These are phyloP conservation scores for Ogataea nonfermentans DNA, from an alignment of 805 yeast genomes.

Conservation along the genomic window DNA sequence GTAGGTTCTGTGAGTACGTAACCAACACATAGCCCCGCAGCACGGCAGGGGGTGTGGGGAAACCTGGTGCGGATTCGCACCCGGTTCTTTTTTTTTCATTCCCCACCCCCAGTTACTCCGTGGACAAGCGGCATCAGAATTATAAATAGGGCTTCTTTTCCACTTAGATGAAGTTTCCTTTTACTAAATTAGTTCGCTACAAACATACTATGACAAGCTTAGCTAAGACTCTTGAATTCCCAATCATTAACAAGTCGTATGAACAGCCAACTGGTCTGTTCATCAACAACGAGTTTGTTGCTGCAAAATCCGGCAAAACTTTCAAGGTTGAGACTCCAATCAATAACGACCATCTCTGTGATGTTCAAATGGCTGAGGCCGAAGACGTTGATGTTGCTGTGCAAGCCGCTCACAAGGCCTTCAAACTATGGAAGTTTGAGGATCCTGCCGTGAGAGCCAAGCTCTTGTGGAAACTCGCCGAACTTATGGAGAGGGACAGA, in stretches of 20 bases:
- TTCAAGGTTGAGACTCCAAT: constrained; percentile 65
- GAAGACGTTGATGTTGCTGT: constrained; percentile 87
- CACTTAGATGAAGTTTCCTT: background rate
- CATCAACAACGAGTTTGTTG: constrained; percentile 62
- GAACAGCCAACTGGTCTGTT: constrained; percentile 54
- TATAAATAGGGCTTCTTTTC: constrained; percentile 7
- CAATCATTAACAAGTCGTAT: constrained; percentile 33
- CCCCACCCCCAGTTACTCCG: background rate
- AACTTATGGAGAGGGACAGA: constrained; percentile 66
- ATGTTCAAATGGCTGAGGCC: constrained; percentile 69
- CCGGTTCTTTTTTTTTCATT: too few species aligned
- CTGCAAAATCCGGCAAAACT: constrained; percentile 54
- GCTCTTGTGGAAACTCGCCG: constrained; percentile 70
- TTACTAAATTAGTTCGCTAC: constrained; percentile 1
- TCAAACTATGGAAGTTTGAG: constrained; percentile 65
- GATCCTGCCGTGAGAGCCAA: constrained; percentile 69
- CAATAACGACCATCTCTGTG: constrained; percentile 66
- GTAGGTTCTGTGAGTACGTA: background rate
- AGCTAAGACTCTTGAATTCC: constrained; percentile 33
- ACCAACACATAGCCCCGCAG: too few species aligned
- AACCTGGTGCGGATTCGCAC: too few species aligned
- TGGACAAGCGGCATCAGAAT: constrained; percentile 7
- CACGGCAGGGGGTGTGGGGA: background rate
- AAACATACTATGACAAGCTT: constrained; percentile 20
- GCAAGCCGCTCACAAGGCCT: constrained; percentile 78